phyloP scores from a whole-genome alignment of 2,329 filamentous ascomycete genomes.

The Fusarium nisikadoi region DNA sequence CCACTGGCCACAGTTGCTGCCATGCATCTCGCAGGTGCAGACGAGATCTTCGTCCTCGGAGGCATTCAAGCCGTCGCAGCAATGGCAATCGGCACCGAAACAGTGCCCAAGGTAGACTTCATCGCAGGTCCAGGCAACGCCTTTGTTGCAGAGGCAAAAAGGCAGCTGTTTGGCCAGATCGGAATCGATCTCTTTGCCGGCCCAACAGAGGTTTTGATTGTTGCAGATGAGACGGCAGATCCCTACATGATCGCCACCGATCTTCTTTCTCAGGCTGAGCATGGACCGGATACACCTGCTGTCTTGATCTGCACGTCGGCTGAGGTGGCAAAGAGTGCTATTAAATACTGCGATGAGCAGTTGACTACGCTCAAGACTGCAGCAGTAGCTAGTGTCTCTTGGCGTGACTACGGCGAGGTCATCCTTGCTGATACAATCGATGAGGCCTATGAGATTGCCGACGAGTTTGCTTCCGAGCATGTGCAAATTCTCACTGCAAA shows the following conservation, averaged over 20 bases:
- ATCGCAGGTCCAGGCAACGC: background rate
- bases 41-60: background rate
- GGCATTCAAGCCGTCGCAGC: background rate
- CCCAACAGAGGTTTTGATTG: background rate
- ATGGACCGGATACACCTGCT: background rate
- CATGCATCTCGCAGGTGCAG: conserved; percentile 1
- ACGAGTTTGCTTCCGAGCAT: conserved; percentile 1
- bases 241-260: background rate
- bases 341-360: background rate
- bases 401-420: background rate
- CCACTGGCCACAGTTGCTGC: background rate
- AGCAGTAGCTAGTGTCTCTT: background rate
- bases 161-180: background rate
- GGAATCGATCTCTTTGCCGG: conserved; percentile 1
- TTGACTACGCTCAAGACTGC: background rate
- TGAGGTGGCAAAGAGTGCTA: background rate
- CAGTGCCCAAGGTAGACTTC: background rate
- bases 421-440: background rate
- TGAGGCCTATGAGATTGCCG: background rate
- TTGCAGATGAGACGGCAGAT: background rate
- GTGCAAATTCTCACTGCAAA: background rate
- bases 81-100: background rate
- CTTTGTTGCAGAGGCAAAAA: background rate
- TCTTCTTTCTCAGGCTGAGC: conserved; percentile 2
- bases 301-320: background rate